Conservation (phyloP, 306 rosid genomes). For the Prunus armeniaca region DNA sequence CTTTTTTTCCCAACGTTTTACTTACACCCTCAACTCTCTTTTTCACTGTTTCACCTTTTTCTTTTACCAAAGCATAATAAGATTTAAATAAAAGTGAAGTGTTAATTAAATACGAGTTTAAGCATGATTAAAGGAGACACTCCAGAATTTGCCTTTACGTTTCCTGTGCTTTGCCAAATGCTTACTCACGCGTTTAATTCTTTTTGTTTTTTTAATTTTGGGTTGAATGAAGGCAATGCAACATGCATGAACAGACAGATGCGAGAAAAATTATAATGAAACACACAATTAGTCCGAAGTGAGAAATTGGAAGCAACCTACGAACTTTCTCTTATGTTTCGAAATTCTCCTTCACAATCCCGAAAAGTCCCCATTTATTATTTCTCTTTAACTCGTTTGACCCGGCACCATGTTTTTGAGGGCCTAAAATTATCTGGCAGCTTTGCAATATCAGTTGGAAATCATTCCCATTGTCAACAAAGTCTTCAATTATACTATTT, state of each 20-base stretch:
- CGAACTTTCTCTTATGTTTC: neutral
- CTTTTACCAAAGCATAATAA: neutral
- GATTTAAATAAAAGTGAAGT: neutral
- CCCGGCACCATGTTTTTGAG: neutral
- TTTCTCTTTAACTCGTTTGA: neutral
- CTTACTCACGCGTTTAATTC: neutral
- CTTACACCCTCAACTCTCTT: neutral
- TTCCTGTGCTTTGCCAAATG: neutral
- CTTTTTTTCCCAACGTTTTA: too few relatives aligned
- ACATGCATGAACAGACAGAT: neutral
- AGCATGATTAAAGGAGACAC: neutral
- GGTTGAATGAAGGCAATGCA: neutral
- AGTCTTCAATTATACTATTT: neutral
- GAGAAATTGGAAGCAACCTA: neutral
- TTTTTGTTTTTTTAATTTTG: too few relatives aligned
- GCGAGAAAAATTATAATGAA: neutral
- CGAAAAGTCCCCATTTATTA: neutral
- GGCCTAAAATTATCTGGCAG: neutral
- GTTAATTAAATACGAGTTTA: neutral
- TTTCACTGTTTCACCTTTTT: neutral
- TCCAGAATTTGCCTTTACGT: constrained; percentile 8
- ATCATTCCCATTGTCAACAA: neutral
- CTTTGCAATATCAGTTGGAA: neutral
- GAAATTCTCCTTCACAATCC: neutral
- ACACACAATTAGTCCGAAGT: neutral